Percentiles rank a stretch among this genome's conserved stretches.
Evolutionary conservation across 441 rosid genomes (phyloP).

Genomic region (Erysimum cheiri): DNA sequence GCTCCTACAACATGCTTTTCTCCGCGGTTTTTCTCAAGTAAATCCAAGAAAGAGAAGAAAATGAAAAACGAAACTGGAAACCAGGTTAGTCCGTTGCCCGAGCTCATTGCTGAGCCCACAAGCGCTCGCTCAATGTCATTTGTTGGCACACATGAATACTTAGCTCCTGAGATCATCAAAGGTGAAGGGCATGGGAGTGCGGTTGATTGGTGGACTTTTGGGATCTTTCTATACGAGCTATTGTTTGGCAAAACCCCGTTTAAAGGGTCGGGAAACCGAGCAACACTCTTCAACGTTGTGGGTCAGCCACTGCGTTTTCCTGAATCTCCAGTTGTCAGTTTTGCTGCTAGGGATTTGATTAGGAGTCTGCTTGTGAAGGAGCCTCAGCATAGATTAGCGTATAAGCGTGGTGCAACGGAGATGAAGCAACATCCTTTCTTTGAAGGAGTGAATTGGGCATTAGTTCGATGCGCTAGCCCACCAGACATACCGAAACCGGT

Average conservation of each 20-base stretch:
- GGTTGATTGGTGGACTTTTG: slow-evolving; percentile 84
- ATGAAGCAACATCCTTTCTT: slow-evolving; percentile 76
- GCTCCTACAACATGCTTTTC: slow-evolving; percentile 68
- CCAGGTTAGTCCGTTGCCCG: slow-evolving; percentile 76
- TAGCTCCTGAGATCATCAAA: slow-evolving; percentile 78
- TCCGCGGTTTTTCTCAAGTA: slow-evolving; percentile 66
- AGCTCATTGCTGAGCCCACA: slow-evolving; percentile 86
- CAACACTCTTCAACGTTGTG: slow-evolving; percentile 71
- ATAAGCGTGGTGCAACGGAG: slow-evolving; percentile 74
- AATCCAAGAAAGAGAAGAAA: slow-evolving; percentile 65
- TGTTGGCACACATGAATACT: slow-evolving; percentile 78
- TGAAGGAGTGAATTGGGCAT: slow-evolving; percentile 77
- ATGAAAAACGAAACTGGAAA: slow-evolving; percentile 61
- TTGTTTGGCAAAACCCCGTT: slow-evolving; percentile 77
- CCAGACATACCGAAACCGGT: slow-evolving; percentile 72
- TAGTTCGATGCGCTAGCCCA: slow-evolving; percentile 78
- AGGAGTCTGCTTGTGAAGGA: slow-evolving; percentile 74
- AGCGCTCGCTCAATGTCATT: slow-evolving; percentile 93
- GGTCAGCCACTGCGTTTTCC: slow-evolving; percentile 76
- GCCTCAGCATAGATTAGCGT: slow-evolving; percentile 70
- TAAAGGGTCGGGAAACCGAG: slow-evolving; percentile 71
- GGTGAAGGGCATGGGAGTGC: slow-evolving; percentile 87
- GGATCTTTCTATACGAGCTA: slow-evolving; percentile 72
- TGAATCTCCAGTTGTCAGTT: slow-evolving; percentile 69
- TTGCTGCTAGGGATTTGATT: slow-evolving; percentile 72